Evolutionary conservation across 768 basidiomycete genomes (phyloP), one percentile per base, ranked within the genome.

Genomic region (Roridomyces roridus): DNA sequence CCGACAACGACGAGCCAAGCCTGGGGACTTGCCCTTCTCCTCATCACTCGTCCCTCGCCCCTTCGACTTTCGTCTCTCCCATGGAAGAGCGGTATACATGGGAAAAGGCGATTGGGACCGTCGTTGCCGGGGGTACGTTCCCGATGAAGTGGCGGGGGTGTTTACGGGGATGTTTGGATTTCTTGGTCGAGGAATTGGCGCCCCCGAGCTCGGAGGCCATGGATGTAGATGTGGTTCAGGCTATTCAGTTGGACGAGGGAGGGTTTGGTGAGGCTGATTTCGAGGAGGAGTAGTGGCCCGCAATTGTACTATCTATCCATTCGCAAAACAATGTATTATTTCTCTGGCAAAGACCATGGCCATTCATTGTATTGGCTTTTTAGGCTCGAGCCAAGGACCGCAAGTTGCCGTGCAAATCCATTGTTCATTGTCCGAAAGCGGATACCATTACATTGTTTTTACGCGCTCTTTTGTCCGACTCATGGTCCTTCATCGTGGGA

Each of bases 111-210:
- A 71, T 89, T 24, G 85, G 82, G 0, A 82, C 83, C 6, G 74
- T 78, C 21, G 67, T 72, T n/a, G 72, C 87, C 0, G 83, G 84
- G 18, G 84, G 78, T 8, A 60, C 65, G 12, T 85, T 87, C 6
- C 86, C 88, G 20, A 57, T 91, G 26, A 69, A 76, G 47, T 92
- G 90, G 89, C 73, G 87, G 25, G 89, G 90, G 1, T 92, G 90
- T 68, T 66, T 72, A n/a, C 62, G 55, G 45, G 84, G 84, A 0
- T 92, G 90, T 68, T 66, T 92, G 51, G 78, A 79, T 28, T 91
- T 87, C 64, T 69, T 92, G 63, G 79, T 42, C 21, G 46, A 31
- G 36, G 4, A 25, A n/a, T n/a, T n/a, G n/a, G 10, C 34, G 3
- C 4, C 15, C 14, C 25, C 25, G 20, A 47, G 36, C 7, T 21